Evolutionary conservation across 345 rosid species (phyloP).

Genomic region (Salix suchowensis): DNA sequence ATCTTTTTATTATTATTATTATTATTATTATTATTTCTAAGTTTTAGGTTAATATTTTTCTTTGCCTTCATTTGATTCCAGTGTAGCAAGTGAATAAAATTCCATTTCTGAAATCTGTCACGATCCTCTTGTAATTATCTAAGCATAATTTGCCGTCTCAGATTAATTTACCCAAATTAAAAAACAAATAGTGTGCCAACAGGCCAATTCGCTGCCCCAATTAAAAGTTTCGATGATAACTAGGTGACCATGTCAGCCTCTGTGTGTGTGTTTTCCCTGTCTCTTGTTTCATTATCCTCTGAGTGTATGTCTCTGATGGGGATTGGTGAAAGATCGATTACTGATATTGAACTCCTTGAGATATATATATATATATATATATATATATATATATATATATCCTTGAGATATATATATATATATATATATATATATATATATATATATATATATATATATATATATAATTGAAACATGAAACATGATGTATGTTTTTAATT

Average conservation of each 20-base stretch:
- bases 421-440: no score
- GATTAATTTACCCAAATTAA: neutral
- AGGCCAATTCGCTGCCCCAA: neutral
- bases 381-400: no score
- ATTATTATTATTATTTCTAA: neutral
- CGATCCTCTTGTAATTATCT: conserved; percentile 19
- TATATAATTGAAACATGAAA: no score
- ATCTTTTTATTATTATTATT: neutral
- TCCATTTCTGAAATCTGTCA: conserved; percentile 26
- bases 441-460: no score
- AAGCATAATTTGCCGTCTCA: conserved; percentile 18
- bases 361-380: no score
- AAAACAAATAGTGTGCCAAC: neutral
- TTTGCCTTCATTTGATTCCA: conserved; percentile 32
- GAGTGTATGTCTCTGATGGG: no score
- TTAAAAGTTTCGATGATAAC: neutral
- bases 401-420: no score
- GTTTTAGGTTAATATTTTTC: conserved; percentile 4
- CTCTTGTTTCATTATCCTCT: neutral
- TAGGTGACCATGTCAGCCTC: neutral
- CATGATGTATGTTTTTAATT: no score
- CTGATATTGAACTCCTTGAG: no score
- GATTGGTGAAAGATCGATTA: no score
- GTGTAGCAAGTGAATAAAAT: conserved; percentile 37
- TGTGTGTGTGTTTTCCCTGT: neutral